Evolutionary conservation across 1,284 basidiomycete genomes (phyloP).

Genomic region (Hortiboletus rubellus): DNA sequence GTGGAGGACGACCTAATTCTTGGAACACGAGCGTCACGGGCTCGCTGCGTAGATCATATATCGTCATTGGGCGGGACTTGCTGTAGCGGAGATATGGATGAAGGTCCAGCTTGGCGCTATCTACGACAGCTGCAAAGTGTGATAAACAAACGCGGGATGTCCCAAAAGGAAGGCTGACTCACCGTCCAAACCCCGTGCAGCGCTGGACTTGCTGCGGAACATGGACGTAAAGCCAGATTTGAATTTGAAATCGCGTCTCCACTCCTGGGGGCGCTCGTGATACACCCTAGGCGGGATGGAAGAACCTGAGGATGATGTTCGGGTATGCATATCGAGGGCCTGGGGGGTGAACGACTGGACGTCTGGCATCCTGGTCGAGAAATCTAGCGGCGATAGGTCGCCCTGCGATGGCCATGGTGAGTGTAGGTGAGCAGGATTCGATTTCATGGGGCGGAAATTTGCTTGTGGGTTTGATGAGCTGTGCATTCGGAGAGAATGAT

Average conservation of each 20-base stretch:
- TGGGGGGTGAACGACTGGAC: conserved; percentile 19
- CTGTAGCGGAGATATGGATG: conserved; percentile 28
- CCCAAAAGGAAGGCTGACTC: conserved; percentile 1
- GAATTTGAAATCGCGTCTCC: conserved; percentile 36
- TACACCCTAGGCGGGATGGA: conserved; percentile 13
- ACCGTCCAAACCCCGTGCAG: conserved; percentile 18
- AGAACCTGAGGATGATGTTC: conserved; percentile 26
- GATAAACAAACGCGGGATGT: not conserved
- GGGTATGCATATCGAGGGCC: conserved; percentile 27
- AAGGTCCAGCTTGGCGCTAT: conserved; percentile 31
- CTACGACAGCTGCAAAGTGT: conserved; percentile 16
- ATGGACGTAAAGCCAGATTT: conserved; percentile 34
- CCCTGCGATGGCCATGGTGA: conserved; percentile 28
- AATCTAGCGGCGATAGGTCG: conserved; percentile 29
- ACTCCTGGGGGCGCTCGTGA: conserved; percentile 27
- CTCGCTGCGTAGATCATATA: conserved; percentile 39
- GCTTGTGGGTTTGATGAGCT: conserved; percentile 1
- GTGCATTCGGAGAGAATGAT: conserved; percentile 10
- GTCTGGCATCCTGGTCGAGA: conserved; percentile 23
- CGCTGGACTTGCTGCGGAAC: conserved; percentile 30
- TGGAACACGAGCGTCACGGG: conserved; percentile 42
- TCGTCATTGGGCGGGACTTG: conserved; percentile 29
- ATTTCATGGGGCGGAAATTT: not conserved
- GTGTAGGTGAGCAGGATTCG: conserved; percentile 3
- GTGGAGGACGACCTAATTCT: conserved; percentile 37